phyloP scores from a whole-genome alignment of 305 asterid species.

The Euphrasia arctica region DNA sequence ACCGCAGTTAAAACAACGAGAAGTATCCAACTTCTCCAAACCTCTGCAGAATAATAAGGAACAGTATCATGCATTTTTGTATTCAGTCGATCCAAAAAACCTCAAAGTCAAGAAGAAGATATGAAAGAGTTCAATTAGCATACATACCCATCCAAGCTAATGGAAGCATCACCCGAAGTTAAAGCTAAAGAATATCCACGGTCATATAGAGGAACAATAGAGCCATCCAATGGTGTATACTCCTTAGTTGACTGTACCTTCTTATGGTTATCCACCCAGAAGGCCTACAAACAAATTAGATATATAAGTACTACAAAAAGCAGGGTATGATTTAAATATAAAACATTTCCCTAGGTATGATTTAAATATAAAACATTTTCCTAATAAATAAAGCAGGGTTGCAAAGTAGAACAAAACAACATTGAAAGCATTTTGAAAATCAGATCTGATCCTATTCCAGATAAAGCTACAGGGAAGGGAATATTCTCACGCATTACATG shows the following conservation, averaged over 20 bases:
- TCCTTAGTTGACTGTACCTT: constrained; percentile 42
- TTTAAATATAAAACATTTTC: neutral
- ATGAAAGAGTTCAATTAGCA: constrained; percentile 14
- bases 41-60: constrained; percentile 45
- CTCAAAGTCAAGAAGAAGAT: neutral
- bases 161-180: constrained; percentile 62
- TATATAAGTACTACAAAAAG: constrained; percentile 16
- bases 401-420: constrained; percentile 22
- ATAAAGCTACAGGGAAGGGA: constrained; percentile 18
- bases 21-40: constrained; percentile 46
- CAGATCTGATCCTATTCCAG: constrained; percentile 15
- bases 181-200: constrained; percentile 87
- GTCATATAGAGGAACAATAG: constrained; percentile 80
- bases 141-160: constrained; percentile 60
- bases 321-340: too few species aligned
- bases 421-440: constrained; percentile 16
- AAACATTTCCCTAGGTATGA: neutral
- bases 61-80: constrained; percentile 1
- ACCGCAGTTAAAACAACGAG: constrained; percentile 96
- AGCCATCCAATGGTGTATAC: constrained; percentile 58
- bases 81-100: constrained; percentile 1
- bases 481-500: constrained; percentile 16
- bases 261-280: constrained; percentile 71
- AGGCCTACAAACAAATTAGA: constrained; percentile 45
- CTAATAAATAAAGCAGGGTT: constrained; percentile 11